Evolutionary conservation across 1,284 basidiomycete species (phyloP).

Genomic region (Irpex sp.): DNA sequence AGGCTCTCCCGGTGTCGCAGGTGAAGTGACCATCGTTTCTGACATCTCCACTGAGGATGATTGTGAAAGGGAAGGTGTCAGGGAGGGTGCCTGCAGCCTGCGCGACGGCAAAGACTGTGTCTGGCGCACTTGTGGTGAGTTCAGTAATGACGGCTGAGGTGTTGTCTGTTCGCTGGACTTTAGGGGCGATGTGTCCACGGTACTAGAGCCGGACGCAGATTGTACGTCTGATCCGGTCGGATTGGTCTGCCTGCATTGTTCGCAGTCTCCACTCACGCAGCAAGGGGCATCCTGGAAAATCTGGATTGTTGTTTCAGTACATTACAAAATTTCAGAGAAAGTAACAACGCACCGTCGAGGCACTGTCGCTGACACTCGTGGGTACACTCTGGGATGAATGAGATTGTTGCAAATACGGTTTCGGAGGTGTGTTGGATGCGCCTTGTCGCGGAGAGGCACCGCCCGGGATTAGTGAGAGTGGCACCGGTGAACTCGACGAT

Average conservation of each 20-base stretch:
- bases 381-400: not conserved
- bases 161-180: not conserved
- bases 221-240: not conserved
- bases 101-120: constrained; percentile 5
- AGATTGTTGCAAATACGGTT: not conserved
- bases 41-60: not conserved
- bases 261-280: not conserved
- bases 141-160: not conserved
- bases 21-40: not conserved
- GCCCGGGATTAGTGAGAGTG: not conserved
- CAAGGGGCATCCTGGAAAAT: not conserved
- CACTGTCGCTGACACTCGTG: not conserved
- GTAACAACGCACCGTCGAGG: not conserved
- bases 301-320: not conserved
- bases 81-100: constrained; percentile 1
- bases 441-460: not conserved
- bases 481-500: not conserved
- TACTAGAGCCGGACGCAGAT: not conserved
- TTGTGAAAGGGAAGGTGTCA: not conserved
- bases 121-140: not conserved
- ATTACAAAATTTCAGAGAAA: not conserved
- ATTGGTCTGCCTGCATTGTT: not conserved
- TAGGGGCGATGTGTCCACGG: not conserved
- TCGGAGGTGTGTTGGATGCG: not conserved
- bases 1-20: not conserved